These are phyloP conservation scores for Pestalotiopsis sp. DNA, from an alignment of 2,329 filamentous ascomycete genomes.

Conservation along the genomic window DNA sequence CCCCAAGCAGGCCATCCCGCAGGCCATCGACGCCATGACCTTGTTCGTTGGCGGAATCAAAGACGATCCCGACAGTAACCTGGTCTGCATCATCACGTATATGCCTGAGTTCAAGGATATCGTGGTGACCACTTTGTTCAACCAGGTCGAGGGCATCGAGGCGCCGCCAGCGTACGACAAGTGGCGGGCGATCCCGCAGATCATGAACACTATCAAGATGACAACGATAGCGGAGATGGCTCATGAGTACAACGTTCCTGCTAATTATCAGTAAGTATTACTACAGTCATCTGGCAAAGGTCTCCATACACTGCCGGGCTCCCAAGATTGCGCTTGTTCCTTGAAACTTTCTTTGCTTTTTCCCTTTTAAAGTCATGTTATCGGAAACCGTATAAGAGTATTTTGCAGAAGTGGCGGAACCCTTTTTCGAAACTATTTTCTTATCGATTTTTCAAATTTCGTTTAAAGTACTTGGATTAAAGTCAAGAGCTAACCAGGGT, in stretches of 20 bases:
- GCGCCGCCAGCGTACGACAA: conserved; percentile 20
- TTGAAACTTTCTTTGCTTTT: too few species aligned
- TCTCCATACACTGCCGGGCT: too few species aligned
- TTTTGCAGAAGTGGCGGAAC: too few species aligned
- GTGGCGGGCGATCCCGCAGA: conserved; percentile 17
- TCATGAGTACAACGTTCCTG: conserved; percentile 20
- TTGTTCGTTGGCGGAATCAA: conserved; percentile 15
- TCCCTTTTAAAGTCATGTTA: too few species aligned
- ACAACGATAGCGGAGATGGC: conserved; percentile 21
- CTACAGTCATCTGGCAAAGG: too few species aligned
- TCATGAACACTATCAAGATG: conserved; percentile 21
- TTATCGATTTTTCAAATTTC: too few species aligned
- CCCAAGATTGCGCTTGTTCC: too few species aligned
- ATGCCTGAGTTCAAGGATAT: conserved; percentile 19
- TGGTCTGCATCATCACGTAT: conserved; percentile 23
- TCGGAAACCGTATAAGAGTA: too few species aligned
- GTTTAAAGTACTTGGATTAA: too few species aligned
- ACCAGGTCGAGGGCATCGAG: conserved; percentile 19
- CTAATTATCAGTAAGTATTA: conserved; percentile 15
- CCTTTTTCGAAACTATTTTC: too few species aligned
- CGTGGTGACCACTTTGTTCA: conserved; percentile 19
- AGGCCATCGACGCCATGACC: conserved; percentile 18
- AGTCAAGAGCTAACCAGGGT: too few species aligned
- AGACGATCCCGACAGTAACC: conserved; percentile 19
- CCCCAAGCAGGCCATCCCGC: conserved; percentile 11